Conservation (phyloP, 2,329 filamentous ascomycete genomes). For the Pyrenophora graminea region DNA sequence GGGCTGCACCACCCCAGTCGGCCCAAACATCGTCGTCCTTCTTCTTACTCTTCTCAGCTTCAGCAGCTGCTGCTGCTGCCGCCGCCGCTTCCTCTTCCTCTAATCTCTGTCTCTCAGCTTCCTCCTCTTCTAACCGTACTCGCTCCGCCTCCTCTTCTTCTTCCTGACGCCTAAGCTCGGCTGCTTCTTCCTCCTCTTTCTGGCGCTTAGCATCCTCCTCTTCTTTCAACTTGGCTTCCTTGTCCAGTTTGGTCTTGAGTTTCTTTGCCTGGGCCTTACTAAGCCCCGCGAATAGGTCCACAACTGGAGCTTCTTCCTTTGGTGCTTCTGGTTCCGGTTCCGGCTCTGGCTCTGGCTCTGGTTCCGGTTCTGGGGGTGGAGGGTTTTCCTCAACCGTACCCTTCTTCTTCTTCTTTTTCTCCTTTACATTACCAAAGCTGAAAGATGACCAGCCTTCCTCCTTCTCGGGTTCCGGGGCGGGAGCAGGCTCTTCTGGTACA, state of each 20-base stretch:
- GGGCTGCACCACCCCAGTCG: conserved; percentile 34
- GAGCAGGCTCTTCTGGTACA: conserved; percentile 24
- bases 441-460: conserved; percentile 30
- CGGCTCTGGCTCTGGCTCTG: conserved; percentile 25
- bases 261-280: conserved; percentile 39
- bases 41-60: conserved; percentile 34
- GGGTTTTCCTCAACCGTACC: conserved; percentile 25
- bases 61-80: conserved; percentile 25
- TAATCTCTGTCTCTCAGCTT: conserved; percentile 27
- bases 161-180: conserved; percentile 23
- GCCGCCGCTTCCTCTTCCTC: conserved; percentile 34
- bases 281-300: conserved; percentile 37
- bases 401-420: conserved; percentile 46
- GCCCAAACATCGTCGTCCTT: conserved; percentile 45
- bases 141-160: conserved; percentile 39
- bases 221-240: conserved; percentile 26
- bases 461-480: conserved; percentile 29
- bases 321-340: conserved; percentile 42
- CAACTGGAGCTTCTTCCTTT: conserved; percentile 46
- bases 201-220: conserved; percentile 22
- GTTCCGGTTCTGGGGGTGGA: conserved; percentile 22
- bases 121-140: conserved; percentile 28
- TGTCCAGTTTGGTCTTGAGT: conserved; percentile 44
- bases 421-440: conserved; percentile 34
- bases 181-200: conserved; percentile 28